phyloP scores from a whole-genome alignment of 108 stramenopile species.

The Aurantiochytrium sp. region DNA sequence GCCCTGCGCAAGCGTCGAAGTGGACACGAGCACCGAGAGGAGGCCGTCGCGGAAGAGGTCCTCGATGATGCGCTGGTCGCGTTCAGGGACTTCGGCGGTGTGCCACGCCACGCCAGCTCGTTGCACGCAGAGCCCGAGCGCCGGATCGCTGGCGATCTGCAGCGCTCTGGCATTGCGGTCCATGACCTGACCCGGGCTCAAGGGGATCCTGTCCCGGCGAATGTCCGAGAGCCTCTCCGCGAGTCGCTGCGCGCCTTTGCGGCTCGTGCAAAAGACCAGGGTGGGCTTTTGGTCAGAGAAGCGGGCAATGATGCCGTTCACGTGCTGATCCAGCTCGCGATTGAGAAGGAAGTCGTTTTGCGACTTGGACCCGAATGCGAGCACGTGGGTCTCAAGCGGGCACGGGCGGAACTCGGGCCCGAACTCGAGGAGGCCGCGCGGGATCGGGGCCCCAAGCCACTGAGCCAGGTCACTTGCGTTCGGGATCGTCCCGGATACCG shows the following conservation, averaged over 20 bases:
- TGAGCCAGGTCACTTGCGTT: background rate
- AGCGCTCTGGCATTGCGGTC: background rate
- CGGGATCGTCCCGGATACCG: background rate
- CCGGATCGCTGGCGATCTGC: background rate
- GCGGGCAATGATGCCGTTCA: background rate
- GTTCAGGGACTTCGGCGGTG: slow-evolving; percentile 70
- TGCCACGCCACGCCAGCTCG: slow-evolving; percentile 75
- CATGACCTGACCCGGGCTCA: background rate
- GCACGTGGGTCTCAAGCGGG: background rate
- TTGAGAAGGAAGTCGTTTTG: background rate
- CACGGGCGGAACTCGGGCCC: background rate
- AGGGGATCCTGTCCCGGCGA: background rate
- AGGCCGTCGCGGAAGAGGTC: slow-evolving; percentile 64
- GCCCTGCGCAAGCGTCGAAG: slow-evolving; percentile 90
- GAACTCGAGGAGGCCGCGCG: background rate
- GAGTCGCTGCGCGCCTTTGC: background rate
- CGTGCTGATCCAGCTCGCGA: background rate
- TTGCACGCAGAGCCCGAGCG: background rate
- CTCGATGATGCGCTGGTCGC: slow-evolving; percentile 72
- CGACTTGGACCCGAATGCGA: background rate
- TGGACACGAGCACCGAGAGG: slow-evolving; percentile 74
- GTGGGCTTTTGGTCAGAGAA: background rate
- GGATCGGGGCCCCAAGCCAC: background rate
- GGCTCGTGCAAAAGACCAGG: slow-evolving; percentile 22
- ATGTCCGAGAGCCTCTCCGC: background rate